Base-by-base conservation (phyloP, 78 protist species). In the Bigelowiella natans region DNA sequence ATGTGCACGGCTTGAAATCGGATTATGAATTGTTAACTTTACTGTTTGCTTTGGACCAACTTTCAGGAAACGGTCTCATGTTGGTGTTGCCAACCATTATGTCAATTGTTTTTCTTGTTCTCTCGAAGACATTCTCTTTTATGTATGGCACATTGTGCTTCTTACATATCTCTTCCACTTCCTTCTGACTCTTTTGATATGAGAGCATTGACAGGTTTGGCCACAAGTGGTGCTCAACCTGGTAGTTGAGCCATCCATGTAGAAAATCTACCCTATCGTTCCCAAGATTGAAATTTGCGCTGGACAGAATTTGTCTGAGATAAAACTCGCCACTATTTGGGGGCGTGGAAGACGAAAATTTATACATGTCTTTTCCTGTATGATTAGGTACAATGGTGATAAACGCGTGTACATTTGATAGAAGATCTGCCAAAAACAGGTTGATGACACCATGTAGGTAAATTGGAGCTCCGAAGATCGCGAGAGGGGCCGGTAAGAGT, bases 211-310 rank as follows among this genome's bases (percentile, higher is more conserved):
- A 64, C 1, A 91, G 93, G 36, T 40, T 2, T 30, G 93, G 93
- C 88, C 85, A 91, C 31, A 89, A 31, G 37, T 91, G 93, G 73
- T 91, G 93, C 93, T 91, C 93, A 37, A 91, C 82, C 93, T 91
- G 93, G 86, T 91, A 91, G 93, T 91, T 91, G 39, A 86, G 86
- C 93, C 93, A 91, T 29, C 93, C 93, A 82, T 91, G 93, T 88
- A 85, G 0, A 88, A 91, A 91, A 39, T 91, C 93, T n/a, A n/a
- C n/a, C n/a, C n/a, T n/a, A n/a, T n/a, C n/a, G n/a, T n/a, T n/a
- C n/a, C n/a, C n/a, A n/a, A n/a, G n/a, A 90, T 63, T 64, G 88
- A 91, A 86, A 87, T 91, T 86, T 0, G 38, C 86, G 38, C 90
- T 87, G 36, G 93, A 38, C 31, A 83, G 51, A 36, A 91, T 87